Evolutionary conservation across 2,329 filamentous ascomycete species (phyloP).

Genomic region (Sclerotinia minor): DNA sequence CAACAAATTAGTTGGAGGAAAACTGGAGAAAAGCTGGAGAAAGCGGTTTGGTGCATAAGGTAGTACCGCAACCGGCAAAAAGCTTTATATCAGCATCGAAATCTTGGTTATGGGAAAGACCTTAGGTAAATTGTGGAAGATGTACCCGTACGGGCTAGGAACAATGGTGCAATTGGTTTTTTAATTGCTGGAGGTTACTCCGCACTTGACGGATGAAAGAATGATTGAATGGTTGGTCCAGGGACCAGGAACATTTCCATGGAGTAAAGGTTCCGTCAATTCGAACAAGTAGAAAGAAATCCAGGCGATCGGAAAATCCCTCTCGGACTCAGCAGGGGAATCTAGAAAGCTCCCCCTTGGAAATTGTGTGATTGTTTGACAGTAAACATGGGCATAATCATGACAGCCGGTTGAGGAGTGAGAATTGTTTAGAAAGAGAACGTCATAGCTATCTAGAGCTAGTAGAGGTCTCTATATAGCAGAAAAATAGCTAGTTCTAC

Average conservation of each 20-base stretch:
- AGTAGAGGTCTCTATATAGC: not conserved
- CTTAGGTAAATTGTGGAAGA: constrained; percentile 3
- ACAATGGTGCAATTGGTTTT: not conserved
- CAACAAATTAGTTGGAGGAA: not conserved
- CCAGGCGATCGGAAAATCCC: not conserved
- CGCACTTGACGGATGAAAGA: not conserved
- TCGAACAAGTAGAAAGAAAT: not conserved
- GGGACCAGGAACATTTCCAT: not conserved
- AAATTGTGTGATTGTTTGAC: not conserved
- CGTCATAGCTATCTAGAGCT: not conserved
- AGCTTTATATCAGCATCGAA: not conserved
- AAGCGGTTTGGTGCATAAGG: not conserved
- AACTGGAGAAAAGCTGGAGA: not conserved
- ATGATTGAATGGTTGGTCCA: not conserved
- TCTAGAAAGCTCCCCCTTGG: not conserved
- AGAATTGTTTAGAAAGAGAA: not conserved
- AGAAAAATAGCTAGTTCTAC: not conserved
- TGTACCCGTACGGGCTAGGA: not conserved
- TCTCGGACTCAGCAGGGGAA: too few species aligned
- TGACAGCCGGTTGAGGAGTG: not conserved
- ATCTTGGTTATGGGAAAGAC: constrained; percentile 3
- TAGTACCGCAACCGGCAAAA: not conserved
- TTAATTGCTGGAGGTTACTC: not conserved
- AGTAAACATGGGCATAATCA: not conserved
- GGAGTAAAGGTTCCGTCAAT: constrained; percentile 5